phyloP scores from a whole-genome alignment of 1,284 basidiomycete species.

The Limonomyces culmigenus region DNA sequence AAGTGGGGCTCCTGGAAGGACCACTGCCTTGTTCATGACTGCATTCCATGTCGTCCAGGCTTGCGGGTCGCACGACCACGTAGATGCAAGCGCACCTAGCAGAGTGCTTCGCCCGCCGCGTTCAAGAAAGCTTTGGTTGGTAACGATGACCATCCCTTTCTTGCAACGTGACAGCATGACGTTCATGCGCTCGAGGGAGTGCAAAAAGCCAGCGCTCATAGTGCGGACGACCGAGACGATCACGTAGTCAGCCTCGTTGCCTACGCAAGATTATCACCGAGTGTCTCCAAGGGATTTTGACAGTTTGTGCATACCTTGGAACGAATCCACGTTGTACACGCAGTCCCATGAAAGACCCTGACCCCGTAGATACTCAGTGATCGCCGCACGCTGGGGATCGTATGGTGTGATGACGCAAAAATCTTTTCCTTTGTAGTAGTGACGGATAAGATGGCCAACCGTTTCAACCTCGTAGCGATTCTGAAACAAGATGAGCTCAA shows the following conservation, averaged over 20 bases:
- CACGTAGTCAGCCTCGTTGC: slow-evolving; percentile 25
- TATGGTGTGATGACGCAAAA: slow-evolving; percentile 39
- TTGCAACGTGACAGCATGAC: slow-evolving; percentile 30
- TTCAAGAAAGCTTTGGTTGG: too few relatives aligned
- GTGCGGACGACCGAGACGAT: slow-evolving; percentile 27
- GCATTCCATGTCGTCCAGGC: too few relatives aligned
- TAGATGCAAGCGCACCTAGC: too few relatives aligned
- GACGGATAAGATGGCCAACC: slow-evolving; percentile 22
- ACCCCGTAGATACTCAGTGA: too few relatives aligned
- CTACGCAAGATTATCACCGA: slow-evolving; percentile 8
- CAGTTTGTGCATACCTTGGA: slow-evolving; percentile 17
- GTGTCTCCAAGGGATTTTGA: background rate
- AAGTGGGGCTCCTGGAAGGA: too few relatives aligned
- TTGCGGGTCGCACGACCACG: too few relatives aligned
- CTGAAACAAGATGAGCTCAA: slow-evolving; percentile 12
- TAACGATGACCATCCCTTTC: slow-evolving; percentile 24
- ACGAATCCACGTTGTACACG: slow-evolving; percentile 20
- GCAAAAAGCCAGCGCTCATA: slow-evolving; percentile 22
- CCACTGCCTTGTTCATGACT: too few relatives aligned
- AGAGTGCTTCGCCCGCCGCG: too few relatives aligned
- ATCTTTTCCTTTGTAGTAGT: slow-evolving; percentile 18
- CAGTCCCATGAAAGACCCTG: too few relatives aligned
- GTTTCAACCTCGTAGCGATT: slow-evolving; percentile 23
- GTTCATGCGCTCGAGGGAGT: slow-evolving; percentile 21
- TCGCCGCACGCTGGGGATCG: slow-evolving; percentile 28